phyloP scores from a whole-genome alignment of 352 stramenopile species.

The Globisporangium rhizosaccharum region DNA sequence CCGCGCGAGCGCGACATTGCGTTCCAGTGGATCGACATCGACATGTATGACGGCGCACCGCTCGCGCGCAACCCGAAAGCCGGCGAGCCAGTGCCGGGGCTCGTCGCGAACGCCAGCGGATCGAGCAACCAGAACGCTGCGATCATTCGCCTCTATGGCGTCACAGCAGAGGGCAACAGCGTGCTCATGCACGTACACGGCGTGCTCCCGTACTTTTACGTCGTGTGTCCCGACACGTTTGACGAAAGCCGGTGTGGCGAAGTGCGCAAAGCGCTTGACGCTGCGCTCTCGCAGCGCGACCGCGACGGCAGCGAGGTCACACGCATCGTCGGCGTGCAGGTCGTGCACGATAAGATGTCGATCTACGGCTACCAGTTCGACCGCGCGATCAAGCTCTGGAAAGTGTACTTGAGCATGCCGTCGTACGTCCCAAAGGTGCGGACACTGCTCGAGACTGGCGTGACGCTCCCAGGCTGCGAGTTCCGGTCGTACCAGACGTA shows the following conservation, averaged over 20 bases:
- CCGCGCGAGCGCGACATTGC: conserved; percentile 30
- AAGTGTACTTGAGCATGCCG: conserved; percentile 95
- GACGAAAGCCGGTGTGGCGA: conserved; percentile 57
- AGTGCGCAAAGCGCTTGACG: conserved; percentile 67
- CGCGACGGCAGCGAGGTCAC: conserved; percentile 36
- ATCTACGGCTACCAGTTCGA: conserved; percentile 88
- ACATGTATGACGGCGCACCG: conserved; percentile 93
- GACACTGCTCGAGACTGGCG: conserved; percentile 84
- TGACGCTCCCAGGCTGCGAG: conserved; percentile 64
- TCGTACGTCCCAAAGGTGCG: conserved; percentile 93
- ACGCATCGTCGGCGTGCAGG: conserved; percentile 62
- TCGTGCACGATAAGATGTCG: conserved; percentile 75
- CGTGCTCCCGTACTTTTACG: conserved; percentile 98
- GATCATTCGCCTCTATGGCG: conserved; percentile 96
- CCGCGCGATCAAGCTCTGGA: conserved; percentile 59
- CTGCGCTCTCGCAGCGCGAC: conserved; percentile 44
- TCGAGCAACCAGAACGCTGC: conserved; percentile 79
- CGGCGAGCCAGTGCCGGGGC: conserved; percentile 40
- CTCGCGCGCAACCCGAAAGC: conserved; percentile 86
- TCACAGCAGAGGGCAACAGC: conserved; percentile 93
- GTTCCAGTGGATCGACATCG: conserved; percentile 99
- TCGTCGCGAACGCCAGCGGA: conserved; percentile 89
- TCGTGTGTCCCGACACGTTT: conserved; percentile 68
- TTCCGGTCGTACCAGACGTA: conserved; percentile 89
- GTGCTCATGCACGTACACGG: conserved; percentile 97